A percentile compares a stretch with the other conserved stretches of the same genome.
Evolutionary conservation across 202 grass and related monocot species (phyloP).

Genomic region (Schoenoplectus triqueter): DNA sequence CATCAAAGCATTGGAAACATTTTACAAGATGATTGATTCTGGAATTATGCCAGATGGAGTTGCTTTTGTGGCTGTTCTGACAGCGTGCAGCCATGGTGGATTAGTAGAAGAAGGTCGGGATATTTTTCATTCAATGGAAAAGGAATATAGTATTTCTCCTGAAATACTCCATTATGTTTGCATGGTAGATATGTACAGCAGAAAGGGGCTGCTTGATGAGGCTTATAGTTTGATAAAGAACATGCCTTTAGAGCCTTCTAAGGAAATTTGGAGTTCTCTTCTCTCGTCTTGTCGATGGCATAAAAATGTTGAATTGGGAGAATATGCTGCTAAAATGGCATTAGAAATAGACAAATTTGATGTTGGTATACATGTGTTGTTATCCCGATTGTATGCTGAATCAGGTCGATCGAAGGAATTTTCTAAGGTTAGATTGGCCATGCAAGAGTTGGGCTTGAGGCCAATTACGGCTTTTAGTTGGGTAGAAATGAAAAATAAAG

Average conservation of each 20-base stretch:
- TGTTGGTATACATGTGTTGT: conserved; percentile 71
- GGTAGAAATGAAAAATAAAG: conserved; percentile 67
- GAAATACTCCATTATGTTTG: conserved; percentile 77
- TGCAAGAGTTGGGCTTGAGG: conserved; percentile 55
- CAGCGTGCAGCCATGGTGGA: conserved; percentile 71
- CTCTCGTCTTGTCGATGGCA: conserved; percentile 65
- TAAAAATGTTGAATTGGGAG: conserved; percentile 58
- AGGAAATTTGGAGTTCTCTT: conserved; percentile 78
- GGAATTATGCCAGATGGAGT: conserved; percentile 57
- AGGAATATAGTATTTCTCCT: conserved; percentile 46
- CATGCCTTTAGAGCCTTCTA: conserved; percentile 65
- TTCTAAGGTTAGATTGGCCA: conserved; percentile 62
- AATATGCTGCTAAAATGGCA: conserved; percentile 71
- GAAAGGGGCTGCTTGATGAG: conserved; percentile 65
- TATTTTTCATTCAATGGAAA: conserved; percentile 55
- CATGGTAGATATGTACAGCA: conserved; percentile 70
- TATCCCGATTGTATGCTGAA: conserved; percentile 74
- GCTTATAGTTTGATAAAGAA: conserved; percentile 59
- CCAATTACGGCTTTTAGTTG: conserved; percentile 76
- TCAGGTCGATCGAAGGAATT: conserved; percentile 69
- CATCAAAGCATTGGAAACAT: conserved; percentile 54
- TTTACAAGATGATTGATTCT: conserved; percentile 56
- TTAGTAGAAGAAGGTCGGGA: conserved; percentile 65
- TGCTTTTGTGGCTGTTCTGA: conserved; percentile 67
- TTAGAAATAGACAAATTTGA: conserved; percentile 63